Base-by-base conservation (phyloP, 441 rosid species). In the Gossypium trilobum region DNA sequence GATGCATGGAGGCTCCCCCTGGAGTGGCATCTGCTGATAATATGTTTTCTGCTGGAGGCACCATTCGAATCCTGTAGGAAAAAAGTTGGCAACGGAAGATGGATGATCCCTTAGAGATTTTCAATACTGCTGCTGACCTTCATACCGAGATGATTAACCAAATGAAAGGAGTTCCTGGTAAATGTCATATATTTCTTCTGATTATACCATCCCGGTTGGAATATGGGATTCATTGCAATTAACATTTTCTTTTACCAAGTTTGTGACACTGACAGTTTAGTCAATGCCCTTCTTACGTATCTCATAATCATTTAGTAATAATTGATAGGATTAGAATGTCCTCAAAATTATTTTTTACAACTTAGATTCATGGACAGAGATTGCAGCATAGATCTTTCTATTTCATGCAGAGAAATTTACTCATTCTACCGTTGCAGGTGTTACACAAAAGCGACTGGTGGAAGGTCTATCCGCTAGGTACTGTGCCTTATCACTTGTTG, bases 41-140 rank as follows among this genome's bases (percentile, higher is more conserved):
- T 94, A 97, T 87, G 97, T 94, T 68, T 94, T 94, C 71, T 94
- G 97, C 79, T 92, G 97, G 97, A 92, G 99, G 87, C 97, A 92
- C 82, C 99, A 94, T 73, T 89, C 96, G 22, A 94, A 94, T 87
- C 99, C 97, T 36, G 97, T 94, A 2, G 99, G 97, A 68, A 94
- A 39, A 90, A 87, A 91, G 87, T 81, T 94, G 99, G 99, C 91
- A 89, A 78, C 92, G 97, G 99, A 89, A 90, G 86, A 91, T 92
- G 97, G 99, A 92, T 76, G 97, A 90, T 82, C 97, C 97, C 58
- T 59, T 86, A 25, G 92, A 81, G 71, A 94, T 94, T 83, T 90
- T 94, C 66, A 75, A 89, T 75, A 74, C 97, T 71, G 97, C 99
- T 64, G 78, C 92, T 16, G 93, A 94, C 25, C 91, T 85, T 69